Evolutionary conservation across 495 filamentous ascomycete species (phyloP).

Genomic region (Corynascus novoguineensis): DNA sequence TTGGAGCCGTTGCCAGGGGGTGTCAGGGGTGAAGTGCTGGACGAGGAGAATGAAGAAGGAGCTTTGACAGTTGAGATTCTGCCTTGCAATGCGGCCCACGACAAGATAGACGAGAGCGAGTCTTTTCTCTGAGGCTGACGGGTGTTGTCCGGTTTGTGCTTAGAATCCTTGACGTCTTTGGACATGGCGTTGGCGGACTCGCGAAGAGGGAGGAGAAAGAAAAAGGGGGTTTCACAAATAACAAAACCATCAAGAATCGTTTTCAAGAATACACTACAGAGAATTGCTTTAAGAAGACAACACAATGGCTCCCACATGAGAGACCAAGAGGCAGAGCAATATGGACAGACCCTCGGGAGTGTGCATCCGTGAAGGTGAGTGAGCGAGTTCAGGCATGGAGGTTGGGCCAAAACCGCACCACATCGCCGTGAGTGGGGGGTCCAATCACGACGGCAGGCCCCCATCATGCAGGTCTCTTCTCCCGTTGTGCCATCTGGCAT

Average conservation of each 20-base stretch:
- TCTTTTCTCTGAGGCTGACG: conserved; percentile 30
- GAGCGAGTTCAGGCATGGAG: conserved; percentile 28
- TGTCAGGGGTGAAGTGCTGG: conserved; percentile 4
- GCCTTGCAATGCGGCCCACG: conserved; percentile 27
- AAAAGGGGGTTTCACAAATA: conserved; percentile 6
- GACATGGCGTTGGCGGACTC: conserved; percentile 19
- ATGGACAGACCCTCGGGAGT: not conserved
- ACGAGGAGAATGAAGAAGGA: conserved; percentile 12
- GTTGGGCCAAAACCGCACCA: conserved; percentile 31
- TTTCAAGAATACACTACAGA: not conserved
- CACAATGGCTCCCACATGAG: conserved; percentile 8
- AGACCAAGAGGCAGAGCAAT: not conserved
- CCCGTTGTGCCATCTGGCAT: conserved; percentile 32
- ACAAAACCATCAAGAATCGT: conserved; percentile 5
- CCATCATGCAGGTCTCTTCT: conserved; percentile 23
- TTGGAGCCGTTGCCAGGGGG: conserved; percentile 16
- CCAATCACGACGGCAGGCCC: conserved; percentile 32
- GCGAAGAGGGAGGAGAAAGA: conserved; percentile 10
- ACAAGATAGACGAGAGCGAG: conserved; percentile 28
- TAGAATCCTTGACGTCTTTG: conserved; percentile 26
- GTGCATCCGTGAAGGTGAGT: conserved; percentile 4
- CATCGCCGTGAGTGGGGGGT: conserved; percentile 18
- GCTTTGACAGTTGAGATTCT: conserved; percentile 14
- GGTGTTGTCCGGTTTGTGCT: conserved; percentile 19
- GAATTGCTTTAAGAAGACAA: conserved; percentile 2